Percentiles rank a stretch among this genome's conserved stretches.
phyloP scores from a whole-genome alignment of 2,329 filamentous ascomycete species.

The Monosporascus sp. region DNA sequence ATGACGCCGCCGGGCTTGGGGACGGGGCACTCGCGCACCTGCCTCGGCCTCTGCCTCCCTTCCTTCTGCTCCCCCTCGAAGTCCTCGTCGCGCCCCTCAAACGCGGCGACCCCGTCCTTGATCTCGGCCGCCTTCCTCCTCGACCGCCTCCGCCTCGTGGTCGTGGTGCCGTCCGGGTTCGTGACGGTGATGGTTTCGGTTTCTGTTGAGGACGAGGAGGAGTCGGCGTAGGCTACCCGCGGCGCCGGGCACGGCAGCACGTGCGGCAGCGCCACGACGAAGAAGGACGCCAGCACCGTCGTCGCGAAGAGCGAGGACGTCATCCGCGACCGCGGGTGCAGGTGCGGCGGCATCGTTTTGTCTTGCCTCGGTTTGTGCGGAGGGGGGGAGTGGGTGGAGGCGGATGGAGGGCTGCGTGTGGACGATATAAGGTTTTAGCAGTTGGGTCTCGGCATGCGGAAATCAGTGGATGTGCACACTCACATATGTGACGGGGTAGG shows the following conservation, averaged over 20 bases:
- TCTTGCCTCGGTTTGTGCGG: not conserved
- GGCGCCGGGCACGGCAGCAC: conserved; percentile 86
- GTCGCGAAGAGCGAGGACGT: conserved; percentile 92
- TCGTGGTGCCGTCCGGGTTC: conserved; percentile 14
- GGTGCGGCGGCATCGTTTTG: conserved; percentile 67
- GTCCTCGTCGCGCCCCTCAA: conserved; percentile 35
- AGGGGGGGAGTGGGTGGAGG: not conserved
- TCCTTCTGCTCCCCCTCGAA: conserved; percentile 24
- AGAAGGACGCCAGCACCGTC: conserved; percentile 83
- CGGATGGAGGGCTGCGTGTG: not conserved
- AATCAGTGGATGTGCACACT: not conserved
- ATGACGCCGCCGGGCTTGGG: conserved; percentile 81
- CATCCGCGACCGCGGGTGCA: conserved; percentile 89
- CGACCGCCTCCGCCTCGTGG: conserved; percentile 29
- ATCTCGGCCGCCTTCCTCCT: conserved; percentile 33
- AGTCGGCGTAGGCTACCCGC: conserved; percentile 68
- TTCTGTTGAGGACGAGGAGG: not conserved
- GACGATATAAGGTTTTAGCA: no score
- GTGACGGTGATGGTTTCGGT: conserved; percentile 26
- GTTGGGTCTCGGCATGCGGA: no score
- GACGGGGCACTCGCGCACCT: conserved; percentile 76
- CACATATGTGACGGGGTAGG: no score
- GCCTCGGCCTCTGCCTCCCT: conserved; percentile 20
- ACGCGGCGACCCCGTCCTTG: conserved; percentile 44
- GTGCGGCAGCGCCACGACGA: conserved; percentile 88